Percentiles rank a stretch among this genome's conserved stretches.
Evolutionary conservation across 2,329 filamentous ascomycete genomes (phyloP).

Genomic region (Pseudogymnoascus sp.): DNA sequence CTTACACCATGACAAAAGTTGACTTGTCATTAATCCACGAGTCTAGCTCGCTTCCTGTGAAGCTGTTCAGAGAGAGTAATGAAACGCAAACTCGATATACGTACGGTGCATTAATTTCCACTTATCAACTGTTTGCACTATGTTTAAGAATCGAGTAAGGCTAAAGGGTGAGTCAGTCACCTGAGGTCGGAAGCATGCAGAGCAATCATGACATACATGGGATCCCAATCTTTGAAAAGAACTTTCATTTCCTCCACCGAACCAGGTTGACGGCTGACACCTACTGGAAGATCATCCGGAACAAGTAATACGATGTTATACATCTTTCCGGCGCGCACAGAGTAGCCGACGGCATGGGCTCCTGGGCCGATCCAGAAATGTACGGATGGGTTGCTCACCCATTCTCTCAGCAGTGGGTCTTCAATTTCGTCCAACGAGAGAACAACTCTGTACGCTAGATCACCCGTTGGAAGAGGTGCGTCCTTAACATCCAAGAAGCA

Average conservation of each 20-base stretch:
- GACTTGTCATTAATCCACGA: slow-evolving; percentile 46
- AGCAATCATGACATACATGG: slow-evolving; percentile 16
- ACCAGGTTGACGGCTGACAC: slow-evolving; percentile 29
- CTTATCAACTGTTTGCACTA: slow-evolving; percentile 33
- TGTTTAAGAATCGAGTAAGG: slow-evolving; percentile 46
- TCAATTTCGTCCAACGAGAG: slow-evolving; percentile 35
- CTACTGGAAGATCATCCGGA: slow-evolving; percentile 29
- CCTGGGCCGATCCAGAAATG: slow-evolving; percentile 41
- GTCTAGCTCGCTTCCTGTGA: background rate
- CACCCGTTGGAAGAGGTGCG: slow-evolving; percentile 38
- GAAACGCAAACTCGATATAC: background rate
- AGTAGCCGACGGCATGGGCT: slow-evolving; percentile 41
- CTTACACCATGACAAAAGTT: slow-evolving; percentile 46
- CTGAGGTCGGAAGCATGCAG: background rate
- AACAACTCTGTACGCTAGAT: slow-evolving; percentile 37
- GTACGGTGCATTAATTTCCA: background rate
- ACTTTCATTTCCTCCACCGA: slow-evolving; percentile 34
- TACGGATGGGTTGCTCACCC: slow-evolving; percentile 34
- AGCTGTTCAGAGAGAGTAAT: background rate
- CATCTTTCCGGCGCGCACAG: slow-evolving; percentile 34
- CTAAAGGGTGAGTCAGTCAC: slow-evolving; percentile 45
- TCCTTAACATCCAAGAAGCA: slow-evolving; percentile 36
- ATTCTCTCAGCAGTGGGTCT: slow-evolving; percentile 33
- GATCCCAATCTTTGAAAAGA: slow-evolving; percentile 37
- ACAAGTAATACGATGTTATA: slow-evolving; percentile 40